Conservation (phyloP, 768 basidiomycete genomes). For the Coprinopsis marcescibilis region DNA sequence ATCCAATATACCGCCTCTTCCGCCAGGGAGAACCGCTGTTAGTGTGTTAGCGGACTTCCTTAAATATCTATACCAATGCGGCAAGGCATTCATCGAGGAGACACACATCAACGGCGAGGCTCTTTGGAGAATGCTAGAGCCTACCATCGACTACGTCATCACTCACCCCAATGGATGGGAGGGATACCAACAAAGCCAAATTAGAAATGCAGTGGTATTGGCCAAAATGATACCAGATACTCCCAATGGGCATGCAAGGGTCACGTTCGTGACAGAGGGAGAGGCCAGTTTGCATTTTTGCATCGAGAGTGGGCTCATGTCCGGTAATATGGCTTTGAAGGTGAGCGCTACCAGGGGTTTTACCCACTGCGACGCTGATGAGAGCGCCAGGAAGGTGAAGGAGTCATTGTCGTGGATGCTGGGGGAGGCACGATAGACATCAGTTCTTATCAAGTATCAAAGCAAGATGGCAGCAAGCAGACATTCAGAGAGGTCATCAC, state of each 20-base stretch:
- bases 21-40: conserved; percentile 28
- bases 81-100: conserved; percentile 11
- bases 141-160: conserved; percentile 43
- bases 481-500: conserved; percentile 29
- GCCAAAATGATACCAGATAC: conserved; percentile 46
- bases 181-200: conserved; percentile 45
- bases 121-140: conserved; percentile 21
- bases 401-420: conserved; percentile 36
- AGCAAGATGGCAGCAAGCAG: no score
- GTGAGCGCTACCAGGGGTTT: conserved; percentile 11
- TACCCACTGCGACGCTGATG: neutral
- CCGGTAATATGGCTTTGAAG: conserved; percentile 14
- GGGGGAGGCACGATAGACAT: conserved; percentile 42
- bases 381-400: conserved; percentile 12
- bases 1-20: conserved; percentile 23
- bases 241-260: conserved; percentile 28
- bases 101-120: conserved; percentile 6
- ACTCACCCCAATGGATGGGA: conserved; percentile 65
- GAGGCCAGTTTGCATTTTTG: conserved; percentile 57
- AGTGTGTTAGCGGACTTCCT: conserved; percentile 48
- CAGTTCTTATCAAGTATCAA: conserved; percentile 27
- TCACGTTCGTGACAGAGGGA: conserved; percentile 55
- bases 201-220: conserved; percentile 44
- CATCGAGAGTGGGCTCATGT: conserved; percentile 37
- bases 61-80: conserved; percentile 33